These are phyloP conservation scores for Kernera saxatilis DNA, from an alignment of 345 rosid genomes.

Conservation along the genomic window DNA sequence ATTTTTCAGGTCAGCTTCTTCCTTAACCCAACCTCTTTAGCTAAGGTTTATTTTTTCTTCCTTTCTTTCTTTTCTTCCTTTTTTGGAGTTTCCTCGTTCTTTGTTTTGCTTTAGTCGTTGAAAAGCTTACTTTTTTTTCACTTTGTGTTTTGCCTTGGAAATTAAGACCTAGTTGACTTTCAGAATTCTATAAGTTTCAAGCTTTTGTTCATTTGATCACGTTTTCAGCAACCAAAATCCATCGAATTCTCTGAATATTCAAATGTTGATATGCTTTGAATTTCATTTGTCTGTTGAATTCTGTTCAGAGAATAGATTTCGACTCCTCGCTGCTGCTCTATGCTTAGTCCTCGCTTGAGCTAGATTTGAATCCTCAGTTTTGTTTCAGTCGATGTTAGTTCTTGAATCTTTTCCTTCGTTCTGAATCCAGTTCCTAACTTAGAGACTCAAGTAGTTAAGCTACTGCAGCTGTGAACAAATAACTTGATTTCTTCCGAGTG, in stretches of 20 bases:
- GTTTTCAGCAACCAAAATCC: neutral
- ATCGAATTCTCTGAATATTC: neutral
- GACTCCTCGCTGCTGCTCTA: neutral
- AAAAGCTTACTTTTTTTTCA: conserved; percentile 16
- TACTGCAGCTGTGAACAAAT: neutral
- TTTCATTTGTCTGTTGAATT: neutral
- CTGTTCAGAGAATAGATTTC: neutral
- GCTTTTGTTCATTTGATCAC: conserved; percentile 4
- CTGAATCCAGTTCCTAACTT: neutral
- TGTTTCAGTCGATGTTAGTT: neutral
- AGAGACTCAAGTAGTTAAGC: conserved; percentile 3
- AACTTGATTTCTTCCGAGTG: neutral
- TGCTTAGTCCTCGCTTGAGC: neutral
- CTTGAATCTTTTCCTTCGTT: neutral
- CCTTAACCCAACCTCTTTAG: neutral
- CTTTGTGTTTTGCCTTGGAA: conserved; percentile 9
- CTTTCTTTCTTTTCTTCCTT: neutral
- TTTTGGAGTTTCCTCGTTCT: conserved; percentile 9
- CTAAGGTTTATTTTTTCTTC: no score
- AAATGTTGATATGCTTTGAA: neutral
- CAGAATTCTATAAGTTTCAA: neutral
- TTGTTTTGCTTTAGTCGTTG: conserved; percentile 9
- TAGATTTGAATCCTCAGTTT: neutral
- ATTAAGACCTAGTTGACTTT: conserved; percentile 25
- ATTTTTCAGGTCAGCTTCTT: conserved; percentile 23